Evolutionary conservation across 2,329 filamentous ascomycete species (phyloP).

Genomic region (Esteya vermicola): DNA sequence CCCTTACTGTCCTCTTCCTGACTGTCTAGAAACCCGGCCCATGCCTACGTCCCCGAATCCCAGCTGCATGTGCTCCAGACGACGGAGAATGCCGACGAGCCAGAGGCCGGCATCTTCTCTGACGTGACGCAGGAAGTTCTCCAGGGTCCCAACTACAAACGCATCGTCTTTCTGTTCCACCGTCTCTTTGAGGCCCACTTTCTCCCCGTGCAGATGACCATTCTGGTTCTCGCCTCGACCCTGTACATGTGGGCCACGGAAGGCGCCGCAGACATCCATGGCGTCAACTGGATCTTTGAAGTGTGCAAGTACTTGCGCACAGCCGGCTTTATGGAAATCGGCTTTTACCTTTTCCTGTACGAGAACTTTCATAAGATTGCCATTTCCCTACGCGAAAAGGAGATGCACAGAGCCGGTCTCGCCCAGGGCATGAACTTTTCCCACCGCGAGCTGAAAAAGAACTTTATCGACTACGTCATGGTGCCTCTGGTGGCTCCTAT

Average conservation of each 20-base stretch:
- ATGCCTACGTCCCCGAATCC: slow-evolving; percentile 31
- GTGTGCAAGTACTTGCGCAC: slow-evolving; percentile 46
- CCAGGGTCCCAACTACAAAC: slow-evolving; percentile 37
- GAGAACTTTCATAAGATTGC: slow-evolving; percentile 52
- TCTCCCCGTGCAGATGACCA: slow-evolving; percentile 51
- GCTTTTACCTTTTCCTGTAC: slow-evolving; percentile 50
- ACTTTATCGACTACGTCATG: slow-evolving; percentile 47
- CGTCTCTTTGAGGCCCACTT: slow-evolving; percentile 65
- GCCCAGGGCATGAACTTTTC: slow-evolving; percentile 53
- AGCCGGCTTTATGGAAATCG: slow-evolving; percentile 47
- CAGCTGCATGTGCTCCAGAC: slow-evolving; percentile 15
- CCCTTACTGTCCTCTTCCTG: too few species aligned
- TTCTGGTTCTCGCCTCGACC: slow-evolving; percentile 47
- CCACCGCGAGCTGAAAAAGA: slow-evolving; percentile 37
- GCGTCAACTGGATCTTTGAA: slow-evolving; percentile 44
- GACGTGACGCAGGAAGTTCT: slow-evolving; percentile 38
- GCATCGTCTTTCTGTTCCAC: slow-evolving; percentile 44
- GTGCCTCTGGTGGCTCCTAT: slow-evolving; percentile 54
- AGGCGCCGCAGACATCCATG: slow-evolving; percentile 32
- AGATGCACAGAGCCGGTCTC: slow-evolving; percentile 52
- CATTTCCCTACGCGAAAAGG: slow-evolving; percentile 43
- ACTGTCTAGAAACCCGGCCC: slow-evolving; percentile 21
- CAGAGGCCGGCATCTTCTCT: slow-evolving; percentile 38
- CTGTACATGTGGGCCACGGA: slow-evolving; percentile 43
- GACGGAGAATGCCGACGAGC: slow-evolving; percentile 13